Base-by-base conservation (phyloP, 2,329 filamentous ascomycete genomes). In the Exophiala bonariae region DNA sequence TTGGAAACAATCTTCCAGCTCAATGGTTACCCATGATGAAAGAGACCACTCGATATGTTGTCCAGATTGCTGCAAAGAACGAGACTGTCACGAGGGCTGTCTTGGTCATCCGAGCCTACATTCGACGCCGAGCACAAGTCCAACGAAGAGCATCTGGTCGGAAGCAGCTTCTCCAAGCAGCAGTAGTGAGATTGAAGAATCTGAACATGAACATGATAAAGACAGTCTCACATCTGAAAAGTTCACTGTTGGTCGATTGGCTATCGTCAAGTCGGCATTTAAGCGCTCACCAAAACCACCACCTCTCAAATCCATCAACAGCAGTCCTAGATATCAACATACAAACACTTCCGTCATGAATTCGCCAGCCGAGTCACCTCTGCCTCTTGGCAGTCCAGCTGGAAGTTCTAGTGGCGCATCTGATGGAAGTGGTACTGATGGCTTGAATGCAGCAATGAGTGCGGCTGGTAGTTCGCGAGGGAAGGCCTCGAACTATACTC, bases 11-110 rank as follows among this genome's bases (percentile, higher is more conserved):
- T 18, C 32, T 6, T 14, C 32, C 32, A n/a, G 32, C 8, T 7
- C 14, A 14, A 23, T 17, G 20, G 19, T 23, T 23, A 47, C 23
- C 14, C 18, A 11, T 8, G 51, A 55, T 10, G 49, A 50, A 33
- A 22, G 42, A 18, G 49, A 57, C 40, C 57, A 60, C 41, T 30
- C 34, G 1, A 48, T 34, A 18, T 60, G 57, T 34, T 59, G 56
- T 28, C 56, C 56, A 7, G 48, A 52, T 23, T 60, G 57, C 36
- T 60, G 57, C 39, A 50, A 49, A 32, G 40, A 46, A 10, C 35
- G 44, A 13, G 55, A 56, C 32, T 57, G 52, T 49, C 57, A 60
- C 41, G 56, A 49, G 39, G 50, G 56, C 8, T 60, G 57, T 43
- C 42, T 60, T 3, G 57, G 57, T 26, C 57, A 60, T 44, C 42